Evolutionary conservation across 1,139 yeast species (phyloP), one percentile per base, ranked within the genome.

Genomic region (Scheffersomyces cryptocercus): DNA sequence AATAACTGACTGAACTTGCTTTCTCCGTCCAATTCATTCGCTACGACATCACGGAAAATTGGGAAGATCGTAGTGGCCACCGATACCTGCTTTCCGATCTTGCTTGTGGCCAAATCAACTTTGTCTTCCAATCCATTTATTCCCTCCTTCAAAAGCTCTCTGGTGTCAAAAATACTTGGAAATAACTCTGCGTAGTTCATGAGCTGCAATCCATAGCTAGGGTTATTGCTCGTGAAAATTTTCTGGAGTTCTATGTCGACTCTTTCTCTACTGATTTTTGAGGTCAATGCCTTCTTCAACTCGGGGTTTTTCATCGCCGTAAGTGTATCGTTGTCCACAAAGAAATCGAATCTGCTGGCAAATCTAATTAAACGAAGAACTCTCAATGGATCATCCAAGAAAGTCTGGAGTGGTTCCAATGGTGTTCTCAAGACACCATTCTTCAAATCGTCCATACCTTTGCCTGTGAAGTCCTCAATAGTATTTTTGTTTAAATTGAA

Each of bases 361-460:
- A 93, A 93, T 50, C 99, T 69, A 24, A 93, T 79, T 45, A 93
- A 67, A 49, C 99, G 74, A 46, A 93, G 66, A 2, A 93, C 95
- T 47, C 99, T 75, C 47, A 93, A 73, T 0, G 99, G 99, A 62
- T 93, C 99, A 61, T 93, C 99, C 42, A 84, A 62, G 58, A 93
- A 93, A 0, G 99, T 93, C 56, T 85, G 82, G 37, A 75, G 63
- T 2, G 99, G 96, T 12, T 81, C 84, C 42, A 93, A 71, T 0
- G 99, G 99, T 1, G 99, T 93, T 47, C 97, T 72, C 48, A 93
- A 70, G 1, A 89, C 64, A 0, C 97, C 96, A 33, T 68, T 54
- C 38, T 73, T 54, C 48, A 93, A 70, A 61, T 93, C 99, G 10
- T 74, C 61, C 11, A 91, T 57, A 0, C 99, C 99, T 16, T 61